Conservation (phyloP, 352 stramenopile species). For the Globisporangium echinulatum region DNA sequence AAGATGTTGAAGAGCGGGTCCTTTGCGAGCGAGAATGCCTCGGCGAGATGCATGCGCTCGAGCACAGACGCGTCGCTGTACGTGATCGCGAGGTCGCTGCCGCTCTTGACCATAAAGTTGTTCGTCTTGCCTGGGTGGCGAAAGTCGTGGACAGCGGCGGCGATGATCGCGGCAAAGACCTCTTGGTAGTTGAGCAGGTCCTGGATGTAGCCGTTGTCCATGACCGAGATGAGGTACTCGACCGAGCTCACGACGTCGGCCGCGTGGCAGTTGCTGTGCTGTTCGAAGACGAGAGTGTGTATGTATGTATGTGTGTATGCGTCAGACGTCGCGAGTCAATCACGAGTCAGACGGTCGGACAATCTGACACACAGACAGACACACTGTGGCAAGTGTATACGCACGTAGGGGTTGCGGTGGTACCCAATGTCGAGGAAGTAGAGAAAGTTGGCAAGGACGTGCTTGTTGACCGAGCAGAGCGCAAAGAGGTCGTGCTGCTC, state of each 20-base stretch:
- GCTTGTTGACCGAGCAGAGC: conserved; percentile 65
- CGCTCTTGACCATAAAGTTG: conserved; percentile 80
- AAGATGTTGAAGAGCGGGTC: conserved; percentile 75
- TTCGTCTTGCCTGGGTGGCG: conserved; percentile 80
- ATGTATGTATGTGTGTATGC: no score
- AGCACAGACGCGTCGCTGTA: conserved; percentile 85
- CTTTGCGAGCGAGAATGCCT: conserved; percentile 79
- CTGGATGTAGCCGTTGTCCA: conserved; percentile 65
- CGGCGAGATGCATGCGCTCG: conserved; percentile 83
- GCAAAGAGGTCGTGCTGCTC: conserved; percentile 76
- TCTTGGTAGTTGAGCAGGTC: conserved; percentile 73
- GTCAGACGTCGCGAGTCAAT: no score
- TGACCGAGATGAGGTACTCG: conserved; percentile 65
- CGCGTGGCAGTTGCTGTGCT: conserved; percentile 69
- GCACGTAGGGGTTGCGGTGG: conserved; percentile 53
- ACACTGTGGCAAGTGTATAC: no score
- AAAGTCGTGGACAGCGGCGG: conserved; percentile 83
- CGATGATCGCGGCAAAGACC: conserved; percentile 73
- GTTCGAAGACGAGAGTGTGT: no score
- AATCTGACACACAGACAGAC: no score
- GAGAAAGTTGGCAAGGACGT: conserved; percentile 74
- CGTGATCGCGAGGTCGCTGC: conserved; percentile 69
- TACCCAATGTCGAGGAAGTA: conserved; percentile 76
- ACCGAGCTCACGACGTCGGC: conserved; percentile 82
- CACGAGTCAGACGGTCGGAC: no score